Evolutionary conservation across 108 stramenopile genomes (phyloP), one percentile per base, ranked within the genome.

Genomic region (Aureococcus anophagefferens): DNA sequence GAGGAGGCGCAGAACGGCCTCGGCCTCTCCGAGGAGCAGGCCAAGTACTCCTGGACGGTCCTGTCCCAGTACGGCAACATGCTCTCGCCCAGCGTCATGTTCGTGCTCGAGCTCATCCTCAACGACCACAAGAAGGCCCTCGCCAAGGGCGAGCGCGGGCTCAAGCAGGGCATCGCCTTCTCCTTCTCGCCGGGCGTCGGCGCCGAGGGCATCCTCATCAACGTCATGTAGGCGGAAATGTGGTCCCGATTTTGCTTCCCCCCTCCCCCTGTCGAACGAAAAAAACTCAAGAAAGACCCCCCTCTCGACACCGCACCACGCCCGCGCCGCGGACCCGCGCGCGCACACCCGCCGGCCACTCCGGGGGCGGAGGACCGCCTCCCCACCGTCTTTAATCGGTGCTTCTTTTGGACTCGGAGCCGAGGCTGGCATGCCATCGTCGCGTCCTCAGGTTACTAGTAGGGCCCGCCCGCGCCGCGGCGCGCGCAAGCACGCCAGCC

Each of bases 1-100:
- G 80, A 80, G 69, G 80, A 80, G 77, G 78, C 80, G 25, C 74
- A 80, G 33, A 80, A 80, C 62, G 80, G 80, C 5, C 67, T 80
- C 30, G 78, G 80, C 5, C 77, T 80, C 30, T 72, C 80, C 14
- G 80, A 80, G 72, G 72, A 77, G 63, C 78, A 80, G 74, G 72
- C 75, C 15, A 75, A 78, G 28, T 78, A 80, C 66, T 80, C 80
- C 32, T 80, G 80, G 80, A 63, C 69, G 30, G 78, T 80, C 28
- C 80, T 80, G 18, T 72, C 35, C 0, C 71, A 80, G 35, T 79
- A 80, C 76, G 80, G 80, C 21, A 80, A 80, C 78, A 80, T 80
- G 80, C 77, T 80, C 33, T 79, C 78, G 33, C 80, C 80, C 32
- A 71, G 75, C 9, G 80, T 80, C 7, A 80, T 80, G 80, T 80